Base-by-base conservation (phyloP, 2,329 filamentous ascomycete species). In the Colletotrichum scovillei region DNA sequence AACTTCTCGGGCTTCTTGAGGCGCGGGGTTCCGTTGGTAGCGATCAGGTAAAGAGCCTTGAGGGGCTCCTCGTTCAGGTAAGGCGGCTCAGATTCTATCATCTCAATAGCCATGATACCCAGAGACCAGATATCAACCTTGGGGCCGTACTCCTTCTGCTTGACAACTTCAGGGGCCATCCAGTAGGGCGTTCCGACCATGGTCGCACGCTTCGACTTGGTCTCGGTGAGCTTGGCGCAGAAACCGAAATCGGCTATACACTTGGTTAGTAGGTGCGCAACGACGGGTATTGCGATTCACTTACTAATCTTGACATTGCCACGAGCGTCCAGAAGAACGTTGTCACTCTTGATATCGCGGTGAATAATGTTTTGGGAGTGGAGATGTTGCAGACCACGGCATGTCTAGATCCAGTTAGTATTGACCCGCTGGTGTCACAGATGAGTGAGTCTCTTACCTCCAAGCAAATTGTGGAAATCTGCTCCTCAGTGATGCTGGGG, bases 121-220 rank as follows among this genome's bases (percentile, higher is more conserved):
- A 99, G 87, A 35, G 95, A 98, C 97, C 97, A 99, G 81, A 98
- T 98, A 81, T 99, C 97, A 75, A 98, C 97, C 88, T 98, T 98
- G 80, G 94, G 94, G 52, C 96, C 97, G 80, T 99, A 99, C 84
- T 98, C 96, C 87, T 98, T 98, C 83, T 98, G 97, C 87, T 98
- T 98, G 81, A 99, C 97, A 57, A 99, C 97, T 84, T 99, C 97
- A 49, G 97, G 97, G 9, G 97, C 97, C 97, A 99, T 99, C 97
- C 97, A 99, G 88, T 98, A 99, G 19, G 97, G 97, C 42, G 97
- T 99, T 76, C 97, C 97, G 68, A 99, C 97, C 97, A 99, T 98
- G 72, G 97, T 99, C 56, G 96, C 95, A 83, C 97, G 95, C 89
- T 99, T 98, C 78, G 91, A 97, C 85, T 97, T 97, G 76, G 95